phyloP scores from a whole-genome alignment of 371 early-diverging fungal species.

The Mortierella sp. region DNA sequence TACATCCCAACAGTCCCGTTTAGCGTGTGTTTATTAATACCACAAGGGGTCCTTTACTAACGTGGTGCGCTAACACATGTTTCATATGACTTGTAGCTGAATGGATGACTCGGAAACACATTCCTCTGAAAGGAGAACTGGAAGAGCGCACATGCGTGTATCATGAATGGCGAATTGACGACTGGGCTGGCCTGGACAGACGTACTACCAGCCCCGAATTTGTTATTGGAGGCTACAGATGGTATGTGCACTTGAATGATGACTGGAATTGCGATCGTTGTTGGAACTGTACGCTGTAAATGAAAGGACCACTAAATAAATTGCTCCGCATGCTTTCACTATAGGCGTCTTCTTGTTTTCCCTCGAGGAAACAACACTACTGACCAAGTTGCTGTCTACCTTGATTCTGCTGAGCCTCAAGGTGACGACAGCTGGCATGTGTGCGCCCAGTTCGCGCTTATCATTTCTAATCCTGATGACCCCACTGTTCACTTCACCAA shows the following conservation, averaged over 20 bases:
- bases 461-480: conserved; percentile 81
- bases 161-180: conserved; percentile 65
- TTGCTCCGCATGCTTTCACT: neutral
- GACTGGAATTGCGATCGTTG: neutral
- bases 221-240: conserved; percentile 67
- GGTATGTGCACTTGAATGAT: conserved; percentile 51
- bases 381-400: conserved; percentile 81
- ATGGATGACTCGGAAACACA: conserved; percentile 20
- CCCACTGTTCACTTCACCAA: conserved; percentile 69
- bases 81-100: too few relatives aligned
- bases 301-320: neutral
- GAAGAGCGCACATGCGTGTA: conserved; percentile 63
- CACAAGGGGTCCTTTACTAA: neutral
- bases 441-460: conserved; percentile 88
- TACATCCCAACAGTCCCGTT: neutral
- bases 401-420: conserved; percentile 74
- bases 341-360: conserved; percentile 88
- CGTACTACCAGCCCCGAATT: conserved; percentile 66
- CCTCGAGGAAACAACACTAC: conserved; percentile 86
- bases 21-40: neutral
- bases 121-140: conserved; percentile 47
- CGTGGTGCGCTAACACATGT: too few relatives aligned
- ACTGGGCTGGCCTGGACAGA: conserved; percentile 63
- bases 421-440: conserved; percentile 75
- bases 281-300: neutral